Percentiles rank a stretch among this genome's conserved stretches.
Evolutionary conservation across 2,329 filamentous ascomycete genomes (phyloP).

Genomic region (Didymella pinodella): DNA sequence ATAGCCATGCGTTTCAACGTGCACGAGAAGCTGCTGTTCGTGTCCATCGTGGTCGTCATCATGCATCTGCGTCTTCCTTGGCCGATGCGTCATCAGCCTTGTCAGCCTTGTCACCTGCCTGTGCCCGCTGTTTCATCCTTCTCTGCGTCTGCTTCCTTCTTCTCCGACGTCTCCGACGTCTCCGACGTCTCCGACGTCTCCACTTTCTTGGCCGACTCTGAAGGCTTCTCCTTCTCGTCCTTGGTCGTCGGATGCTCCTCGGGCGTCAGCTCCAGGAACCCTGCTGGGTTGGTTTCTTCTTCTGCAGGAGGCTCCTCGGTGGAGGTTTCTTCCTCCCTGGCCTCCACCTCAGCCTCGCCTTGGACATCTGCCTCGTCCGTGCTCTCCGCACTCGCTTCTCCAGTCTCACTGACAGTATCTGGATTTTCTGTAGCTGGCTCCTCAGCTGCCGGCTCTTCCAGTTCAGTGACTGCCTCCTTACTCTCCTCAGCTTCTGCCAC

Average conservation of each 20-base stretch:
- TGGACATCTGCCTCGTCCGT: constrained; percentile 3
- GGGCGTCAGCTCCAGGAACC: constrained; percentile 8
- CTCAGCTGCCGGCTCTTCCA: not conserved
- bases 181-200: constrained; percentile 2
- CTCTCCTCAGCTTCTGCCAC: constrained; percentile 6
- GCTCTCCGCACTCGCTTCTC: constrained; percentile 16
- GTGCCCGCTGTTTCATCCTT: not conserved
- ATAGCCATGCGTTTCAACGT: not conserved
- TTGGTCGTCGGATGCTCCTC: constrained; percentile 7
- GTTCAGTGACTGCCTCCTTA: constrained; percentile 6
- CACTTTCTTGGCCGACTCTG: constrained; percentile 4
- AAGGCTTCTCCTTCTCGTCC: constrained; percentile 7
- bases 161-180: constrained; percentile 9
- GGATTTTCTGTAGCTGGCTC: not conserved
- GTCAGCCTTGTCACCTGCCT: constrained; percentile 3
- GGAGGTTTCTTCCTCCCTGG: constrained; percentile 7
- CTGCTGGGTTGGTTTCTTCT: constrained; percentile 3
- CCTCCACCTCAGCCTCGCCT: constrained; percentile 1
- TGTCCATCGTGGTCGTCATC: constrained; percentile 15
- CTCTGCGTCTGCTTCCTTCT: not conserved
- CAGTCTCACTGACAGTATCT: not conserved
- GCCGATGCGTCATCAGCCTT: constrained; percentile 11
- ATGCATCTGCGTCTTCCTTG: constrained; percentile 16
- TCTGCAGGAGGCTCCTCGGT: not conserved
- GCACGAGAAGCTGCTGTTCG: constrained; percentile 2